These are phyloP conservation scores for Posidonia oceanica DNA, from an alignment of 116 monocot species.

Conservation along the genomic window DNA sequence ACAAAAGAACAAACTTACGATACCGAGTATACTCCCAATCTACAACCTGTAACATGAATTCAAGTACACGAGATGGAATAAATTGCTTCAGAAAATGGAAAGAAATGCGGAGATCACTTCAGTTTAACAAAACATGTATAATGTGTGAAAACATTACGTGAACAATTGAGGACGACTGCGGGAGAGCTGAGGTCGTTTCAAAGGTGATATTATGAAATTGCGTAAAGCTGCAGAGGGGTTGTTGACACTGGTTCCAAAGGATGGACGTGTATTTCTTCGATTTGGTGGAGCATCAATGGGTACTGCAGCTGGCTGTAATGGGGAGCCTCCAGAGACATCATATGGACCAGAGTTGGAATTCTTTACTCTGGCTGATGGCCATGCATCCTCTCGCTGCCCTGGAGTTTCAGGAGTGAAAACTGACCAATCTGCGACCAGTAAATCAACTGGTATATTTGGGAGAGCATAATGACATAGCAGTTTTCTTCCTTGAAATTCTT, in stretches of 20 bases:
- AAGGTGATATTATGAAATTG: conserved; percentile 84
- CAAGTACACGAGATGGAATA: not conserved
- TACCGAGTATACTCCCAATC: not conserved
- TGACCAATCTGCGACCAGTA: conserved; percentile 75
- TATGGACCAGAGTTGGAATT: conserved; percentile 40
- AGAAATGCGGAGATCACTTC: not conserved
- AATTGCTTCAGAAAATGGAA: conserved; percentile 2
- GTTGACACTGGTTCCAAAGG: conserved; percentile 45
- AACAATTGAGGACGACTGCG: conserved; percentile 67
- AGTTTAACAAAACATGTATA: not conserved
- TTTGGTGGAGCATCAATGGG: conserved; percentile 24
- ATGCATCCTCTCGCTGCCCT: conserved; percentile 82
- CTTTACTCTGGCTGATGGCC: conserved; percentile 52
- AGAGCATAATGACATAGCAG: conserved; percentile 20
- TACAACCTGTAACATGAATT: conserved; percentile 17
- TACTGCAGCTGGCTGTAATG: conserved; percentile 25
- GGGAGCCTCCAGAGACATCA: conserved; percentile 72
- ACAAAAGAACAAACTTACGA: no score
- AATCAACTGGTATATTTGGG: conserved; percentile 56
- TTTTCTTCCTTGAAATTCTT: conserved; percentile 5
- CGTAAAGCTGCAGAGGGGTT: conserved; percentile 80
- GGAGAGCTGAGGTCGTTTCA: conserved; percentile 80
- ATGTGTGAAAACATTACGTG: conserved; percentile 36
- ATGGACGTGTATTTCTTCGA: conserved; percentile 28
- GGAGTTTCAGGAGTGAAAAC: conserved; percentile 96